A percentile compares a stretch with the other conserved stretches of the same genome.
phyloP scores from a whole-genome alignment of 78 protist species.

The Mastigamoeba balamuthi region DNA sequence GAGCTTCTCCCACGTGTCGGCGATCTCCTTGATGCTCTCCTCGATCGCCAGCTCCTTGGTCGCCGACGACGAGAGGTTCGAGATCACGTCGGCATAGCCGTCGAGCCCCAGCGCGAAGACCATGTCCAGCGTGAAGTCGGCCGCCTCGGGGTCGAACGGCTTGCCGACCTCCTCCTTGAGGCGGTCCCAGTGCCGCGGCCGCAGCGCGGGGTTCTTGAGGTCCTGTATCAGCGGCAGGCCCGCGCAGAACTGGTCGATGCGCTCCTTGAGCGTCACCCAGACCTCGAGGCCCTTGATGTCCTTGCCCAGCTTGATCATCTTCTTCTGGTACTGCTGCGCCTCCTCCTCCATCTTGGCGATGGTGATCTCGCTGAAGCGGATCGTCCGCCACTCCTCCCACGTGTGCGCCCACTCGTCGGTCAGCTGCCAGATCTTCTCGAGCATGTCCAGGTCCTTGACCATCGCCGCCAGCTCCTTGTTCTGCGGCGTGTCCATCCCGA shows the following conservation, averaged over 20 bases:
- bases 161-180: conserved; percentile 12
- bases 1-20: no score
- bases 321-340: no score
- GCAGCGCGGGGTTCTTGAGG: conserved; percentile 58
- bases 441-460: conserved; percentile 25
- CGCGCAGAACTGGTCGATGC: conserved; percentile 24
- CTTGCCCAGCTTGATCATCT: neutral
- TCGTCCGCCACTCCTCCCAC: conserved; percentile 21
- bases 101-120: conserved; percentile 39
- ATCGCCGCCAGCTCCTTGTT: conserved; percentile 2
- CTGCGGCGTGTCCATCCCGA: conserved; percentile 22
- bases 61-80: conserved; percentile 34
- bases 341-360: neutral
- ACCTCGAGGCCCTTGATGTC: conserved; percentile 9
- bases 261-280: conserved; percentile 10
- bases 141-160: conserved; percentile 20
- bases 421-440: conserved; percentile 43
- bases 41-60: conserved; percentile 57
- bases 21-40: conserved; percentile 45
- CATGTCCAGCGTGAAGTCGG: conserved; percentile 2
- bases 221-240: conserved; percentile 39
- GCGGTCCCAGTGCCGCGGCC: conserved; percentile 67
- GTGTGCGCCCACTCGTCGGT: conserved; percentile 21
- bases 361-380: conserved; percentile 9
- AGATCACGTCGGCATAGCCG: conserved; percentile 24